Evolutionary conservation across 2,329 filamentous ascomycete genomes (phyloP), one percentile per base, ranked within the genome.

Genomic region (Apiospora pterosperma): DNA sequence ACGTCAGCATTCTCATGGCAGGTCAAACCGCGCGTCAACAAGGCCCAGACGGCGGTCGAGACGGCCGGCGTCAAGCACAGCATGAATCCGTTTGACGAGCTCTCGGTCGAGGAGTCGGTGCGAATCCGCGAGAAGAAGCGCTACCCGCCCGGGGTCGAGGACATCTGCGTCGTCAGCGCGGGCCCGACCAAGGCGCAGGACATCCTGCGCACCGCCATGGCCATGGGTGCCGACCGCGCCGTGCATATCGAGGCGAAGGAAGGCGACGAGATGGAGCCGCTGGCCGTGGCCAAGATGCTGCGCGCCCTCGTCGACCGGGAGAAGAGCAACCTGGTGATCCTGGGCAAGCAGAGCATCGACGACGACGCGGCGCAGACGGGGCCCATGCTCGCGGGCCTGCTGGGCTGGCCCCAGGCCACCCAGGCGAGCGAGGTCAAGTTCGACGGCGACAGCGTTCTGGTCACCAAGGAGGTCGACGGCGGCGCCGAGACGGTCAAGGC

Each of bases 81-180:
- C 77, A 95, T 99, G 88, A 99, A 98, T 85, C 96, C 96, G 23
- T 99, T 99, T 81, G 96, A 99, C 84, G 96, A 99, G 80, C 92
- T 99, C 75, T 96, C 93, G 52, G 89, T 99, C 78, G 96, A 99
- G 82, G 96, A 98, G 83, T 92, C 94, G 62, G 92, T 97, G 62
- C 93, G 92, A 44, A 91, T 99, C 76, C 94, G 96, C 78, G 95
- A 98, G 79, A 91, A 92, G 83, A 91, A 92, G 79, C 79, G 81
- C 64, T 88, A 88, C 21, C 85, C 88, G 21, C 83, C 86, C 69
- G 90, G 90, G 73, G 94, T 99, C 67, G 90, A 93, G 71, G 93
- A 97, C 78, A 98, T 99, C 75, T 89, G 96, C 76, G 91, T 92
- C 72, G 88, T 98, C 78, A 92, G 90, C 63, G 94, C 93, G 61